Evolutionary conservation across 2,329 filamentous ascomycete species (phyloP).

Genomic region (Dryadomyces sulphureus): DNA sequence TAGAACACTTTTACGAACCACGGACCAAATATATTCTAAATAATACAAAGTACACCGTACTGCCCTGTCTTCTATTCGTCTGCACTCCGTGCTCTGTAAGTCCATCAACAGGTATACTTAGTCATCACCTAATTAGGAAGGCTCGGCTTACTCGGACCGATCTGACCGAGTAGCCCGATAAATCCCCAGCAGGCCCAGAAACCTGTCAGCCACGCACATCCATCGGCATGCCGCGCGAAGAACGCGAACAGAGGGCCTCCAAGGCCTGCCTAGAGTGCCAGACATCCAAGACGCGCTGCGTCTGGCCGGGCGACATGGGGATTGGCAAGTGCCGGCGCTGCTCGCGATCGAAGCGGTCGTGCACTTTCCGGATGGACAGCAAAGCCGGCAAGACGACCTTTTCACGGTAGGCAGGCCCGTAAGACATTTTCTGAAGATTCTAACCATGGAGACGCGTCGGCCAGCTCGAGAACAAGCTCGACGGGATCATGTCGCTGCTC

Average conservation of each 20-base stretch:
- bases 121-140: no score
- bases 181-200: background rate
- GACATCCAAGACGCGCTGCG: background rate
- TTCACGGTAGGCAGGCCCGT: background rate
- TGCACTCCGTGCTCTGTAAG: no score
- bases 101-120: no score
- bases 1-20: no score
- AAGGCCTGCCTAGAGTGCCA: background rate
- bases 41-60: no score
- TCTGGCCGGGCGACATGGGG: background rate
- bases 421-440: background rate
- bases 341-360: background rate
- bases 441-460: background rate
- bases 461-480: background rate
- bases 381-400: background rate
- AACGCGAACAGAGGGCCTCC: background rate
- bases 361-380: background rate
- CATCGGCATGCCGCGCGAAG: no score
- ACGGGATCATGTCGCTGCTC: background rate
- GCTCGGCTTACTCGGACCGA: background rate
- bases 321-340: background rate
- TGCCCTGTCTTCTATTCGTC: no score
- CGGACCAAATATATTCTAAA: no score
- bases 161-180: background rate
- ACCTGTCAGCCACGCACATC: background rate